Evolutionary conservation across 139 green algal species (phyloP), one percentile per base, ranked within the genome.

Genomic region (Chlamydomonas sphaeroides): DNA sequence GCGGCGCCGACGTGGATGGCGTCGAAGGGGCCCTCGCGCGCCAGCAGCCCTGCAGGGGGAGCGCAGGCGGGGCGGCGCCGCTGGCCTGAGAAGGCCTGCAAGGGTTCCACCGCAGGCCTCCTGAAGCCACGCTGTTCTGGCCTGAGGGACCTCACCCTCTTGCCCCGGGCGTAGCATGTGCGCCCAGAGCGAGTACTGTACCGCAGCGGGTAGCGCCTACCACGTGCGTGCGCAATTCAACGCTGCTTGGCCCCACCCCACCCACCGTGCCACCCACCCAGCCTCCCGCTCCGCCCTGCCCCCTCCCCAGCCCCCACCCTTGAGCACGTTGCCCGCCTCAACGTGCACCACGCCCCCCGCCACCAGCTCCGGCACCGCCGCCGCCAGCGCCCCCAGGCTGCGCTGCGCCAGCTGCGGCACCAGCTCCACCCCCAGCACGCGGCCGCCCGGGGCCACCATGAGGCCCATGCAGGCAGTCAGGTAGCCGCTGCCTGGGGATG

Each of bases 1-100:
- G 95, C 96, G 30, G 97, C 96, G 14, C 97, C 97, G 39, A 98
- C 97, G 85, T 99, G 97, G 65, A 99, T 99, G 78, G 93, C 95
- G 66, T 97, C 91, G 87, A 97, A 99, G 0, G 88, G 88, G 2
- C 67, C 90, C 53, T 92, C 85, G 18, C 70, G 21, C 6, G 78
- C 68, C 62, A 95, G 86, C 33, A 88, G 65, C 10, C 74, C 74
- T 80, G 74, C 3, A 7, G 72, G 18, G 1, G 15, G 56, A 30
- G 28, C 57, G 57, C n/a, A n/a, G n/a, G n/a, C n/a, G n/a, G n/a
- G n/a, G n/a, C n/a, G n/a, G n/a, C n/a, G n/a, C n/a, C n/a, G n/a
- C n/a, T n/a, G n/a, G n/a, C n/a, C n/a, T n/a, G n/a, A n/a, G n/a
- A n/a, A n/a, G n/a, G n/a, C n/a, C n/a, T n/a, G n/a, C n/a, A n/a